Percentiles rank a stretch among this genome's conserved stretches.
Evolutionary conservation across 306 rosid species (phyloP).

Genomic region (Citrullus mucosospermus): DNA sequence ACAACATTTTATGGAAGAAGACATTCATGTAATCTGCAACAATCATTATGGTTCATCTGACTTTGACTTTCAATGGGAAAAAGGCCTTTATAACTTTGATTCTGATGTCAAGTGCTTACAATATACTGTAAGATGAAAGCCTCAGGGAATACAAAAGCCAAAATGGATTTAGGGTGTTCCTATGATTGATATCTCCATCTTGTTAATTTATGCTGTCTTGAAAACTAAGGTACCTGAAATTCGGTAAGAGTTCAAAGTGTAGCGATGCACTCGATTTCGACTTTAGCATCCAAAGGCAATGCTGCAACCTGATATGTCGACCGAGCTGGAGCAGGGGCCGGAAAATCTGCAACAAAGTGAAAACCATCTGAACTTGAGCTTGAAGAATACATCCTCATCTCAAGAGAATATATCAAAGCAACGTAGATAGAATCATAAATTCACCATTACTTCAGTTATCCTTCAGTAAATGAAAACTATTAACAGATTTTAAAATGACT

Average conservation of each 20-base stretch:
- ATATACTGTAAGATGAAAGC: neutral
- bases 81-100: neutral
- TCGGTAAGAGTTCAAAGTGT: conserved; percentile 22
- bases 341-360: conserved; percentile 36
- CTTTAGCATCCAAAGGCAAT: conserved; percentile 85
- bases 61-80: neutral
- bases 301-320: conserved; percentile 84
- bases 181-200: conserved; percentile 15
- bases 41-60: neutral
- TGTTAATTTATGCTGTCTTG: conserved; percentile 21
- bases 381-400: neutral
- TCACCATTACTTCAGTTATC: neutral
- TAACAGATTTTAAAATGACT: no score
- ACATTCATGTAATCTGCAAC: neutral
- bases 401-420: neutral
- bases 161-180: neutral
- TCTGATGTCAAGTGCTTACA: neutral
- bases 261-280: conserved; percentile 92
- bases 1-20: neutral
- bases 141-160: neutral
- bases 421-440: neutral
- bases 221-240: neutral
- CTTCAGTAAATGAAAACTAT: neutral
- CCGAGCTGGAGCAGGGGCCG: conserved; percentile 82
- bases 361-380: no score